Evolutionary conservation across 1,284 basidiomycete species (phyloP).

Genomic region (Golubevia pallescens): DNA sequence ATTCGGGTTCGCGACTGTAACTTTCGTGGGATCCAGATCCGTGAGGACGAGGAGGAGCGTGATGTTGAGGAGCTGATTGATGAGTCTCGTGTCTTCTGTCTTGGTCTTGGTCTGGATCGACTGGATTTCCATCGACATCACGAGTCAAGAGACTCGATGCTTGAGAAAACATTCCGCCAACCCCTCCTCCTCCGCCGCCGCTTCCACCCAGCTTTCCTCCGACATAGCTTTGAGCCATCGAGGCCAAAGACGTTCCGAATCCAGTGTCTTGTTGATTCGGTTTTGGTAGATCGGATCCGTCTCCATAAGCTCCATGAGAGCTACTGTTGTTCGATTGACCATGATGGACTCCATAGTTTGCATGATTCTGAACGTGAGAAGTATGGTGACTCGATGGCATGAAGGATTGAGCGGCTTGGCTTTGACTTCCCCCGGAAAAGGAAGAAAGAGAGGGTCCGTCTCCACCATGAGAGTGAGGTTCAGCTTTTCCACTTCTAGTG

Average conservation of each 20-base stretch:
- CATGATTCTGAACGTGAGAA: neutral
- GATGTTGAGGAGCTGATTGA: neutral
- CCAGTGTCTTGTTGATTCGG: neutral
- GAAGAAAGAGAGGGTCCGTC: conserved; percentile 29
- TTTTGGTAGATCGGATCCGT: neutral
- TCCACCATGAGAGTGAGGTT: conserved; percentile 39
- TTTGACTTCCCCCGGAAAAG: conserved; percentile 29
- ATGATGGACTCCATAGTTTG: neutral
- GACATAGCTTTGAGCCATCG: neutral
- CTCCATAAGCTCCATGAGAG: neutral
- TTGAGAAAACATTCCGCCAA: neutral
- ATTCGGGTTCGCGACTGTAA: neutral
- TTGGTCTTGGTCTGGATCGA: neutral
- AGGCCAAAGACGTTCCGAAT: neutral
- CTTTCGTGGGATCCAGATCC: neutral
- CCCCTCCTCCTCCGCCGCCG: neutral
- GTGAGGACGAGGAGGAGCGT: neutral
- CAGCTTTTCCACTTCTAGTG: conserved; percentile 47
- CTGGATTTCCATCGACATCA: neutral
- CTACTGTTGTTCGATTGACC: neutral
- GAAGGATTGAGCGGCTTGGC: conserved; percentile 32
- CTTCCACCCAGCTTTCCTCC: neutral
- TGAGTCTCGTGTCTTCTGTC: neutral
- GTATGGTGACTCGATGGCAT: conserved; percentile 7
- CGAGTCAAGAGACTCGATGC: neutral